A percentile compares a stretch with the other conserved stretches of the same genome.
Evolutionary conservation across 148 eudicot genomes (phyloP).

Genomic region (Polygonum aviculare): DNA sequence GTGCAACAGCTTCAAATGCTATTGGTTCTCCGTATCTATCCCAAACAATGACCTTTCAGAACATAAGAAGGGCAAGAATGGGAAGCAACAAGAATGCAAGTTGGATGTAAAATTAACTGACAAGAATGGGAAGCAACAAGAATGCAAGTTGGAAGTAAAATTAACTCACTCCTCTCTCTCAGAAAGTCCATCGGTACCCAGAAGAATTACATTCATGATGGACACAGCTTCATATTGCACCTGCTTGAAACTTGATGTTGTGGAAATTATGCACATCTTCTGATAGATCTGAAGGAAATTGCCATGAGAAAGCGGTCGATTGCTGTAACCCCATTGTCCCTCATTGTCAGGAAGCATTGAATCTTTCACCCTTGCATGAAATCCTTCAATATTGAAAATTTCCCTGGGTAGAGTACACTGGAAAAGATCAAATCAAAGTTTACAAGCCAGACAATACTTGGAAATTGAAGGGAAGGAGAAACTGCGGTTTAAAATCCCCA

Average conservation of each 20-base stretch:
- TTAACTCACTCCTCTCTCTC: slow-evolving; percentile 66
- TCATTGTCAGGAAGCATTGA: slow-evolving; percentile 5
- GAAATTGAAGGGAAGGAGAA: background rate
- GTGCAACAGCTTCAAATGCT: slow-evolving; percentile 47
- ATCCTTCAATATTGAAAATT: slow-evolving; percentile 48
- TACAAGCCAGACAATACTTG: slow-evolving; percentile 31
- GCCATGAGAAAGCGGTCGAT: slow-evolving; percentile 14
- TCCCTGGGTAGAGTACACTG: slow-evolving; percentile 94
- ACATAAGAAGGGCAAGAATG: background rate
- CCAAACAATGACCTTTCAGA: slow-evolving; percentile 5
- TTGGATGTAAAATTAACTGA: too few species aligned
- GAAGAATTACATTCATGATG: slow-evolving; percentile 49
- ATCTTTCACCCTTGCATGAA: slow-evolving; percentile 15
- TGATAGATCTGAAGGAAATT: slow-evolving; percentile 39
- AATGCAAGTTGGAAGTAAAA: slow-evolving; percentile 5
- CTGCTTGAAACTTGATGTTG: slow-evolving; percentile 21
- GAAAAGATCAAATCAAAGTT: slow-evolving; percentile 73
- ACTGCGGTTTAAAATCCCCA: background rate
- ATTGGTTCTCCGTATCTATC: slow-evolving; percentile 48
- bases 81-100: background rate
- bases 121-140: background rate
- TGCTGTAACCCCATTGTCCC: slow-evolving; percentile 11
- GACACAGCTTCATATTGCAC: slow-evolving; percentile 48
- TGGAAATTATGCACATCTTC: slow-evolving; percentile 32
- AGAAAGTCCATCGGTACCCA: slow-evolving; percentile 53